Evolutionary conservation across 2,329 filamentous ascomycete genomes (phyloP), one percentile per base, ranked within the genome.

Genomic region (Arthrobotrys musiformis): DNA sequence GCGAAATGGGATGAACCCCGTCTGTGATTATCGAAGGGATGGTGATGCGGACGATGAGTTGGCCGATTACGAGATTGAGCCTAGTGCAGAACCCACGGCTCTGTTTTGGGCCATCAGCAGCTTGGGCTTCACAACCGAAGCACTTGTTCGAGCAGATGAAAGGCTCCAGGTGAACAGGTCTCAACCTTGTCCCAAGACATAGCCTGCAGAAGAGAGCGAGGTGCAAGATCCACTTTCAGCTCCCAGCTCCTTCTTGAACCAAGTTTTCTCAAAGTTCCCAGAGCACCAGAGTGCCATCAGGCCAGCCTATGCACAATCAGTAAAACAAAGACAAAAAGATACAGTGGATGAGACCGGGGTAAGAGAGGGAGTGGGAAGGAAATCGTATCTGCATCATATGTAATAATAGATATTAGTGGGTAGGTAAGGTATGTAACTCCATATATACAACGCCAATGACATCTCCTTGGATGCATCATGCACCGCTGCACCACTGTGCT

Each of bases 31-130:
- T 69, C 63, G 64, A 76, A 70, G 72, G 64, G 63, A 64, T 64
- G 63, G 58, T 75, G 70, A 75, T 75, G 64, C 64, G 72, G 72
- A 76, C 68, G 72, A 76, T 76, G 72, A 76, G 72, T 76, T 76
- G 72, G 68, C 72, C 72, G 60, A 76, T 76, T 76, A 76, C 72
- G 72, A 60, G 60, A 76, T 63, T 44, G 8, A 63, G 72, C 26
- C 28, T 76, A 76, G 72, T 64, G 61, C 62, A 66, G 22, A 60
- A 69, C 37, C 15, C 19, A 76, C 58, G 58, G 48, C 54, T 58
- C 52, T 66, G 35, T 33, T 66, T 60, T 73, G 26, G 60, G 69
- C 24, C 70, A 74, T 74, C 70, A 74, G 62, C 70, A 74, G 62
- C 70, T 74, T 63, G 52, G 61, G 42, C 69, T 67, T 67, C 60